phyloP scores from a whole-genome alignment of 495 filamentous ascomycete genomes.

The Xylaria acuta region DNA sequence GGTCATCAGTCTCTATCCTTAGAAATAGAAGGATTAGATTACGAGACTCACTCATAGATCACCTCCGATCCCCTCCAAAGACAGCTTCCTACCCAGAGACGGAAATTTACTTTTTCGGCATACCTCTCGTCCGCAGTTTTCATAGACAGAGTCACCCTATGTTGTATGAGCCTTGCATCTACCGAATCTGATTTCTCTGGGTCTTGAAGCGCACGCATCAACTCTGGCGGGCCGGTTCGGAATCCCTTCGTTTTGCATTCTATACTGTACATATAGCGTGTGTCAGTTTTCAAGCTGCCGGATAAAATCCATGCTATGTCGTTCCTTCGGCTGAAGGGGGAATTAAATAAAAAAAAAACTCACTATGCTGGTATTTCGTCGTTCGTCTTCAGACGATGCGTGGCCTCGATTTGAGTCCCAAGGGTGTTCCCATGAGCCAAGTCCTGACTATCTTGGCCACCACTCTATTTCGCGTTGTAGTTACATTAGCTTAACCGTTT shows the following conservation, averaged over 20 bases:
- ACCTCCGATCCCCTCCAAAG: slow-evolving; percentile 63
- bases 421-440: slow-evolving; percentile 55
- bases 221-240: slow-evolving; percentile 63
- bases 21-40: background rate
- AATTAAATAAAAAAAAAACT: slow-evolving; percentile 16
- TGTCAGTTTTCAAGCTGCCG: slow-evolving; percentile 9
- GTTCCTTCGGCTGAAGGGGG: background rate
- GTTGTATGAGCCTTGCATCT: slow-evolving; percentile 64
- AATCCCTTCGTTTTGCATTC: slow-evolving; percentile 64
- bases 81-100: slow-evolving; percentile 68
- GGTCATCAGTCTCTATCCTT: slow-evolving; percentile 13
- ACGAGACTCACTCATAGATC: slow-evolving; percentile 39
- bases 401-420: slow-evolving; percentile 61
- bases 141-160: slow-evolving; percentile 64
- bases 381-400: slow-evolving; percentile 62
- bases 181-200: slow-evolving; percentile 55
- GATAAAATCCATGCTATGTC: background rate
- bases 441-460: slow-evolving; percentile 58
- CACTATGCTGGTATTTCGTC: slow-evolving; percentile 64
- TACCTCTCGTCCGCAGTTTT: slow-evolving; percentile 67
- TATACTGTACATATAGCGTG: slow-evolving; percentile 41
- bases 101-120: slow-evolving; percentile 62
- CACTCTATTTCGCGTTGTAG: slow-evolving; percentile 47
- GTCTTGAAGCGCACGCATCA: slow-evolving; percentile 64
- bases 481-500: background rate